phyloP scores from a whole-genome alignment of 768 basidiomycete species.

The Coprinopsis strossmayeri region DNA sequence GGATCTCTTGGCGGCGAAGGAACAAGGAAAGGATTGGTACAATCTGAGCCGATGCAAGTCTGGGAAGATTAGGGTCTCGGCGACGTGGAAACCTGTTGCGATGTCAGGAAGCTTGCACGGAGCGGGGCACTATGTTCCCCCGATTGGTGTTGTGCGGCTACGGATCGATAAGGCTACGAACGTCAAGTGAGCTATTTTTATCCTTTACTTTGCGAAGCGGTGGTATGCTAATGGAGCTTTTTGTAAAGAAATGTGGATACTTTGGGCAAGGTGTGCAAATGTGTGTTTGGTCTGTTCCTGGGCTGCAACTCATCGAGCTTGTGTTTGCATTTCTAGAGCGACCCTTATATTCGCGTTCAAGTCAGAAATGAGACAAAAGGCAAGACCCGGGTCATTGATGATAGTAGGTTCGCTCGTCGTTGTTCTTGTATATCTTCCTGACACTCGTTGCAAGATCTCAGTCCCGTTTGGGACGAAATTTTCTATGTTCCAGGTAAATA shows the following conservation, averaged over 20 bases:
- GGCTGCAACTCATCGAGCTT: background rate
- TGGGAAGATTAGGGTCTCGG: conserved; percentile 78
- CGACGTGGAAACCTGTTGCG: conserved; percentile 89
- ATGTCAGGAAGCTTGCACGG: conserved; percentile 91
- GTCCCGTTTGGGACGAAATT: conserved; percentile 93
- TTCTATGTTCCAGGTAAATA: conserved; percentile 64
- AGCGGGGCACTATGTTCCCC: conserved; percentile 77
- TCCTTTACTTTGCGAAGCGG: background rate
- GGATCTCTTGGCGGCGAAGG: conserved; percentile 69
- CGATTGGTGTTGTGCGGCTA: conserved; percentile 87
- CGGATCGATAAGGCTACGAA: conserved; percentile 81
- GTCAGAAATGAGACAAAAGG: conserved; percentile 70
- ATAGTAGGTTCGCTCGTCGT: conserved; percentile 29
- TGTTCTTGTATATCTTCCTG: background rate
- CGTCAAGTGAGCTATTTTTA: conserved; percentile 47
- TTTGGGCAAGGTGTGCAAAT: conserved; percentile 74
- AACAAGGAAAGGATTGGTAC: conserved; percentile 86
- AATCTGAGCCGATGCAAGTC: conserved; percentile 66
- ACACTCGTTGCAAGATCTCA: conserved; percentile 42
- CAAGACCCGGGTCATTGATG: conserved; percentile 87
- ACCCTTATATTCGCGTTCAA: conserved; percentile 87
- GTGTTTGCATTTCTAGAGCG: conserved; percentile 39
- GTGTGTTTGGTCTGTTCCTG: background rate
- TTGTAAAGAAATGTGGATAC: conserved; percentile 68
- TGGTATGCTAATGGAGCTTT: background rate